Conservation (phyloP, 345 rosid species). For the Eucalyptus curtisii region DNA sequence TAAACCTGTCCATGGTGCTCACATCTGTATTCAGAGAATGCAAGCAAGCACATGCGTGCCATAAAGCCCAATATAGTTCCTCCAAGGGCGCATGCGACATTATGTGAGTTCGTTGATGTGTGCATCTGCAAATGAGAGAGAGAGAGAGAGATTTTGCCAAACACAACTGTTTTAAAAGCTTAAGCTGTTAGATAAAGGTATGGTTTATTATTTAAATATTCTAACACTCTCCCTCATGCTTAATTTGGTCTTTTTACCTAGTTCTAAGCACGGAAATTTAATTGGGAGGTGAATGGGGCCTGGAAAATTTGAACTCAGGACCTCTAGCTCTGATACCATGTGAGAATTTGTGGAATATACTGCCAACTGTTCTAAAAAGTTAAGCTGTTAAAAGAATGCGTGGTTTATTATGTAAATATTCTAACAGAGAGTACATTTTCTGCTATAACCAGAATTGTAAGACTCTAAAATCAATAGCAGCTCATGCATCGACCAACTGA, state of each 20-base stretch:
- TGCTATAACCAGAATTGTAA: background rate
- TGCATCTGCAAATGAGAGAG: background rate
- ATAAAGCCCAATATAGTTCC: accelerated
- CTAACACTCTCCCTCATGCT: accelerated
- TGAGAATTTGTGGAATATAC: accelerated
- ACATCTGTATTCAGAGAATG: background rate
- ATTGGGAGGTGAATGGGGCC: accelerated
- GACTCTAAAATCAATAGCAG: background rate
- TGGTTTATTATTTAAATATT: too few relatives aligned
- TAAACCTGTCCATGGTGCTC: background rate
- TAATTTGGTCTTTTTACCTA: too few relatives aligned
- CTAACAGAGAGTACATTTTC: background rate
- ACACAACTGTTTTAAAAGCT: accelerated
- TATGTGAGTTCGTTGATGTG: background rate
- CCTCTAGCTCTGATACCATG: accelerated
- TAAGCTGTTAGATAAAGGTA: accelerated
- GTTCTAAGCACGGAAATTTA: accelerated
- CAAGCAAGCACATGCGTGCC: background rate
- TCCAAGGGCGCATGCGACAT: background rate
- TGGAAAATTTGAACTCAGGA: too few relatives aligned
- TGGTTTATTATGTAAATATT: too few relatives aligned
- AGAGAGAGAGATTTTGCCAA: accelerated
- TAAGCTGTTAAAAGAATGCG: accelerated
- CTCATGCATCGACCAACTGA: background rate
- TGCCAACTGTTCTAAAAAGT: too few relatives aligned